Base-by-base conservation (phyloP, 2,329 filamentous ascomycete species). In the Cryoendolithus antarcticus region DNA sequence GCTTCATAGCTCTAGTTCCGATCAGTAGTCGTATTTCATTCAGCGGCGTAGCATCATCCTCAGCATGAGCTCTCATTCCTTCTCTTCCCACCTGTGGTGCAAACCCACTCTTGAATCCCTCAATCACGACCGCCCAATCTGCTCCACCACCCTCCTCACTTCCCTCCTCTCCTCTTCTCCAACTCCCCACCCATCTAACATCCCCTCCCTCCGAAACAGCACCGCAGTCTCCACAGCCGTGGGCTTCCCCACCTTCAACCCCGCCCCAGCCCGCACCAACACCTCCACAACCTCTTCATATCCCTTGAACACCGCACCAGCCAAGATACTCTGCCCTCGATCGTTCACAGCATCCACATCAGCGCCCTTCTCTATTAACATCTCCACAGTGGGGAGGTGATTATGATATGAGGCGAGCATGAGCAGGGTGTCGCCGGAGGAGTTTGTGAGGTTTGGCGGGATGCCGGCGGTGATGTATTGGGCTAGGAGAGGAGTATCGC, bases 381-480 rank as follows among this genome's bases (percentile, higher is more conserved):
- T 63, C 34, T 62, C 65, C 19, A 79, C 75, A 0, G 81, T 67
- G 0, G 71, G 64, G 2, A 70, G 65, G 39, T 83, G 75, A 8
- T 79, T 79, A 48, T 83, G 71, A 50, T 85, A 85, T 0, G 78
- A 70, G 0, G 80, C 75, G 1, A 86, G 70, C 81, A 86, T 86
- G 43, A 85, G 64, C 44, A 85, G 59, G n/a, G 73, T 82, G 55
- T 86, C 80, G 35, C 80, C 81, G 46, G 81, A 79, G 36, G 80
- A 71, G 50, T 85, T 84, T 13, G 78, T 82, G 57, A 85, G 65
- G 50, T 83, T 84, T 1, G 72, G 64, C 0, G 80, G 80, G 19
- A 85, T 62, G 1, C 81, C 80, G 2, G 74, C 75, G 1, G 69
- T 65, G 30, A 86, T 58, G 35, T 80, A 80, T 57, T 78, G 71